Conservation (phyloP, 495 filamentous ascomycete species). For the Podospora pseudoanserina region DNA sequence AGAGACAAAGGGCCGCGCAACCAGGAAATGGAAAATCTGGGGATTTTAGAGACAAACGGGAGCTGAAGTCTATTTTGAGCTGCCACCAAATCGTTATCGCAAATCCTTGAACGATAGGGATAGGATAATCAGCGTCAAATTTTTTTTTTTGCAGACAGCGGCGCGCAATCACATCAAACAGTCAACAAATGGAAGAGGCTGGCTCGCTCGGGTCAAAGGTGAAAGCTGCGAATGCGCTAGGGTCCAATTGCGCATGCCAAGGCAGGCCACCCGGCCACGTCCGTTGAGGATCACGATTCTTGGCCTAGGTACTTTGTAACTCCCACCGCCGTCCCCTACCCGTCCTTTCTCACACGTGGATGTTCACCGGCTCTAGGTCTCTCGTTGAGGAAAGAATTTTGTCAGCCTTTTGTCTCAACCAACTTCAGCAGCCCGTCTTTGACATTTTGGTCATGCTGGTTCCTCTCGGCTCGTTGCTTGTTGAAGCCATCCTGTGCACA, state of each 20-base stretch:
- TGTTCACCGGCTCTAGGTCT: neutral
- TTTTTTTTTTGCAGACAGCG: neutral
- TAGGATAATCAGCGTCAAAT: neutral
- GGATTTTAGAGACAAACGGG: neutral
- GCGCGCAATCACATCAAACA: neutral
- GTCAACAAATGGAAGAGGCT: slow-evolving; percentile 8
- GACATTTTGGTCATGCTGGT: neutral
- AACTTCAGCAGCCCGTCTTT: neutral
- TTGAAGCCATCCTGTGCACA: neutral
- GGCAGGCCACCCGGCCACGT: slow-evolving; percentile 3
- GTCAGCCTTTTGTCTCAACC: neutral
- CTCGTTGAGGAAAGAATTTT: no score
- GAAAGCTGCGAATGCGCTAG: slow-evolving; percentile 1
- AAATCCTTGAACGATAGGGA: neutral
- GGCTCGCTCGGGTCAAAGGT: neutral
- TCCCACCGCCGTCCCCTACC: neutral
- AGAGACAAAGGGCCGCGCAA: slow-evolving; percentile 1
- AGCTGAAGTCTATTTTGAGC: neutral
- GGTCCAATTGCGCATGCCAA: slow-evolving; percentile 18
- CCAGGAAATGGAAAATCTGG: neutral
- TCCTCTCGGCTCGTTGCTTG: neutral
- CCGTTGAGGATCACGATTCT: neutral
- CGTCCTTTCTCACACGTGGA: neutral
- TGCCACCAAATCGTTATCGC: neutral
- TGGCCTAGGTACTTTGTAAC: neutral